Evolutionary conservation across 306 rosid genomes (phyloP), one percentile per base, ranked within the genome.

Genomic region (Quercus ilex): DNA sequence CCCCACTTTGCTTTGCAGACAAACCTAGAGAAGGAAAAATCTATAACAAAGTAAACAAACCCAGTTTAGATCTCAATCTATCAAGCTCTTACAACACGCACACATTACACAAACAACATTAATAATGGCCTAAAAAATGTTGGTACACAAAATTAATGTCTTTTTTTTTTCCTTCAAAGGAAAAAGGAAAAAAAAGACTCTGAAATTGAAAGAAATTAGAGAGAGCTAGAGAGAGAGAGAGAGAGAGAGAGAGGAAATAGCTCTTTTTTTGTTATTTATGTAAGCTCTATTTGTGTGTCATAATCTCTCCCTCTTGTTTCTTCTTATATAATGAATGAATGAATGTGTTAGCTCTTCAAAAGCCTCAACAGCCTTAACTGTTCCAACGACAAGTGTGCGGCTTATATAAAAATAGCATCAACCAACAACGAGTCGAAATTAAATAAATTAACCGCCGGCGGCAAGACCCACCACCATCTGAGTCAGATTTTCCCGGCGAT

Each of bases 291-390:
- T 58, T 62, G 84, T 57, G 80, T 74, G 77, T 6, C 26, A 72
- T 71, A 8, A 41, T 43, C 63, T 53, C 31, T 83, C 69, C 79
- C 71, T 64, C 13, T 23, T 58, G 65, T 35, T 55, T 67, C 74
- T 70, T 59, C 76, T 90, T 75, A 82, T 88, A 88, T 87, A 88
- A 20, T 52, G 64, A 21, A 62, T 9, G 69, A 88, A 20, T 52
- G 64, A 21, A 62, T 3, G 69, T 63, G 67, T 74, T 74, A 60
- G 81, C 71, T 55, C 76, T 63, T 69, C n/a, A 3, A 59, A 65
- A 58, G 74, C 80, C 69, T 69, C 74, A 49, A 84, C 69, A 60
- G 13, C 51, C 51, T 31, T 15, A 7, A 78, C 82, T 83, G 77
- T 81, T 78, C 79, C 80, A 80, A 64, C 79, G 78, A 78, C 79